Conservation (phyloP, 148 eudicot species). For the Heliamphora exappendiculata region DNA sequence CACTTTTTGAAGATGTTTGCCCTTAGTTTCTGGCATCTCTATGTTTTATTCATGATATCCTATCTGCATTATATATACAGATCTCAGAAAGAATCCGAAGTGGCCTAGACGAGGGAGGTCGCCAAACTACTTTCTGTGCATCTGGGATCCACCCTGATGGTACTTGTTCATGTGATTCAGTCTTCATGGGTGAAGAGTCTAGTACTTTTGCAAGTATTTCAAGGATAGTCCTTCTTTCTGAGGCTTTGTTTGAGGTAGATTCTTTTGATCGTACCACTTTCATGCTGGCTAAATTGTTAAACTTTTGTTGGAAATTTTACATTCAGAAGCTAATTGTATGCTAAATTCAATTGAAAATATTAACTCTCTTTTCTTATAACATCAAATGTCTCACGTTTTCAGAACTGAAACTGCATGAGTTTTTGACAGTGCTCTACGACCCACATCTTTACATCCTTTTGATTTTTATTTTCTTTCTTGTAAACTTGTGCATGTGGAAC, state of each 20-base stretch:
- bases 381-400: background rate
- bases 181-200: conserved; percentile 34
- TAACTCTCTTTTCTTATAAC: background rate
- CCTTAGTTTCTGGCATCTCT: background rate
- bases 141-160: conserved; percentile 52
- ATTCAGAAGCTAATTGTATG: background rate
- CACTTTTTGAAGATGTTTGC: background rate
- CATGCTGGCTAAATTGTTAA: background rate
- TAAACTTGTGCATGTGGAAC: background rate
- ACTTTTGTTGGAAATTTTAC: background rate
- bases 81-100: conserved; percentile 37
- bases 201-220: conserved; percentile 44
- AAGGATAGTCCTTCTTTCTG: conserved; percentile 52
- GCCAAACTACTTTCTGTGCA: conserved; percentile 30
- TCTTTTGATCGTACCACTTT: background rate
- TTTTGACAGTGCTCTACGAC: background rate
- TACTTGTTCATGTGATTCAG: conserved; percentile 38
- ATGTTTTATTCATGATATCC: background rate
- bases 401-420: background rate
- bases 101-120: conserved; percentile 28
- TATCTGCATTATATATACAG: conserved; percentile 18
- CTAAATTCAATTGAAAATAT: background rate
- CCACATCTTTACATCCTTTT: background rate
- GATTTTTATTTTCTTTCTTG: too few relatives aligned
- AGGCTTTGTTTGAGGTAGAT: conserved; percentile 60